These are phyloP conservation scores for Pseudogymnoascus sp. DNA, from an alignment of 2,329 filamentous ascomycete species.

Conservation along the genomic window DNA sequence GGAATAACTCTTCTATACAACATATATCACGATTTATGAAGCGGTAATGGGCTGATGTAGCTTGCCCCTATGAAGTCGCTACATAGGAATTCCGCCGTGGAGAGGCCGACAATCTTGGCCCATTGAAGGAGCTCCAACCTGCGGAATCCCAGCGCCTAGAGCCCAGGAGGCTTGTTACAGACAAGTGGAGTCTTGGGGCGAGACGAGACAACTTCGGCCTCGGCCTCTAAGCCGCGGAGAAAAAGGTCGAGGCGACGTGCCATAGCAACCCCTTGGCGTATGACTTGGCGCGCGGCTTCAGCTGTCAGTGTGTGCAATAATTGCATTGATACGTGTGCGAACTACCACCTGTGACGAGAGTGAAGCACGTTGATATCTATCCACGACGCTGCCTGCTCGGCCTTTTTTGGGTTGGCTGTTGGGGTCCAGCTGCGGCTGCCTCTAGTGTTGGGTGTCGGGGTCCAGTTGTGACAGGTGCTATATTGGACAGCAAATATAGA, in stretches of 20 bases:
- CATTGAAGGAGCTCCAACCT: not conserved
- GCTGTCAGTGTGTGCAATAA: not conserved
- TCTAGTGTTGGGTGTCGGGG: not conserved
- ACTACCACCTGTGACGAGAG: not conserved
- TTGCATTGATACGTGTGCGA: not conserved
- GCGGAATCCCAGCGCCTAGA: slow-evolving; percentile 2
- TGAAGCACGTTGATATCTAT: slow-evolving; percentile 5
- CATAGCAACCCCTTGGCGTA: not conserved
- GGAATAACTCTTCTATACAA: not conserved
- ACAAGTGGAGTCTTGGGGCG: not conserved
- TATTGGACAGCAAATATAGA: not conserved
- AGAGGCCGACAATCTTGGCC: not conserved
- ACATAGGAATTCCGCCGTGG: not conserved
- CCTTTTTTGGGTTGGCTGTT: not conserved
- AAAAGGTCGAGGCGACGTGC: not conserved
- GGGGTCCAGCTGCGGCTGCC: not conserved
- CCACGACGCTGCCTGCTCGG: slow-evolving; percentile 1
- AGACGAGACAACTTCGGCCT: slow-evolving; percentile 2
- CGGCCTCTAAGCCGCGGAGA: not conserved
- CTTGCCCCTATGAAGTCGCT: not conserved
- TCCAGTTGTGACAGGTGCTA: not conserved
- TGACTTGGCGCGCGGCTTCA: slow-evolving; percentile 2
- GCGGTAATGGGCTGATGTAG: not conserved
- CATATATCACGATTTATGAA: not conserved
- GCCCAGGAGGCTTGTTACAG: slow-evolving; percentile 6